These are phyloP conservation scores for Microbotryum intermedium DNA, from an alignment of 1,284 basidiomycete species.

Conservation along the genomic window DNA sequence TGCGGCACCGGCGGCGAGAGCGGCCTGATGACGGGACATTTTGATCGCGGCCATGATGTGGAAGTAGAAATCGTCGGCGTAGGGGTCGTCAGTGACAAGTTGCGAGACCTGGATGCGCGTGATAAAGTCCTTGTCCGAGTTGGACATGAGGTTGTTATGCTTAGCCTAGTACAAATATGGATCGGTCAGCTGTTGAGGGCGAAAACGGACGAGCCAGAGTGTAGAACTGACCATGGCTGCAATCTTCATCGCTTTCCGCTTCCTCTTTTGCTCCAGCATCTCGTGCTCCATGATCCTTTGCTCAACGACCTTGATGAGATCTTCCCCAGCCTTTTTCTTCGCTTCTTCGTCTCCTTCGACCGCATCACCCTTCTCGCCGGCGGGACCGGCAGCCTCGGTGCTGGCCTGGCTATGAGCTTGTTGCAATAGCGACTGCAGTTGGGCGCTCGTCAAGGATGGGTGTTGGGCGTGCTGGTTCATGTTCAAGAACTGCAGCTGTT, in stretches of 20 bases:
- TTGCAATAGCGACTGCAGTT: conserved; percentile 23
- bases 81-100: conserved; percentile 90
- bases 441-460: conserved; percentile 22
- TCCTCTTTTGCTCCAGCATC: conserved; percentile 68
- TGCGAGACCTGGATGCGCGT: conserved; percentile 98
- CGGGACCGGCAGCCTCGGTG: background rate
- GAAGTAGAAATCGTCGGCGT: conserved; percentile 96
- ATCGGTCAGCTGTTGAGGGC: background rate
- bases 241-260: conserved; percentile 71
- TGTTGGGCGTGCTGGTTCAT: conserved; percentile 20
- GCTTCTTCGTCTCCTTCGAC: background rate
- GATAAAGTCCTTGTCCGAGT: conserved; percentile 99
- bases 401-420: conserved; percentile 16
- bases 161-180: conserved; percentile 54
- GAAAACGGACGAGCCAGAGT: conserved; percentile 7
- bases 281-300: conserved; percentile 79
- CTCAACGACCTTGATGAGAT: conserved; percentile 61
- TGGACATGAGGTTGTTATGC: conserved; percentile 97
- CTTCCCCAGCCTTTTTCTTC: conserved; percentile 49
- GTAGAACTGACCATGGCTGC: conserved; percentile 60
- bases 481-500: conserved; percentile 13
- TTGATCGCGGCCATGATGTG: conserved; percentile 68
- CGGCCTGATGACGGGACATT: conserved; percentile 3
- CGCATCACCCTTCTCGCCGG: background rate
- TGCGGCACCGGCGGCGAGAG: conserved; percentile 5